Conservation (phyloP, 148 eudicot species). For the Simmondsia chinensis region DNA sequence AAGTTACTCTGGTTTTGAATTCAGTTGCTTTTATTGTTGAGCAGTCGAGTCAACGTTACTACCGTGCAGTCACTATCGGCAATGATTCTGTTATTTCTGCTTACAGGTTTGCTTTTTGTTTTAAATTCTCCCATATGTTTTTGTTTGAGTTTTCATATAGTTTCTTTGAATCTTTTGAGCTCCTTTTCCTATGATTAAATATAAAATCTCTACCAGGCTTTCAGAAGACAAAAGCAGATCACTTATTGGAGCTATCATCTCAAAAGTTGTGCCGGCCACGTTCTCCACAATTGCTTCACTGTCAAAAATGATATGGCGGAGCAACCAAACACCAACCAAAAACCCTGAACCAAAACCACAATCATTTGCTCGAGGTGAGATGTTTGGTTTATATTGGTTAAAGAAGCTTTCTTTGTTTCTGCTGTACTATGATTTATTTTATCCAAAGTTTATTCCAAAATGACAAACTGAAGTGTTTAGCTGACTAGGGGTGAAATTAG, state of each 20-base stretch:
- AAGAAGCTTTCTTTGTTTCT: too few relatives aligned
- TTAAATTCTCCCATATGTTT: too few relatives aligned
- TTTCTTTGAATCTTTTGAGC: too few relatives aligned
- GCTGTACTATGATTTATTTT: too few relatives aligned
- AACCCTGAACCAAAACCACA: constrained; percentile 72
- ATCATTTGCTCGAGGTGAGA: constrained; percentile 76
- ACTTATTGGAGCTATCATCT: constrained; percentile 80
- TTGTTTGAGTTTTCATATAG: too few relatives aligned
- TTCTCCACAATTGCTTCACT: constrained; percentile 84
- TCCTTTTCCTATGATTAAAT: too few relatives aligned
- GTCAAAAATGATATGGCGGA: constrained; percentile 80
- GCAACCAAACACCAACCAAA: constrained; percentile 38
- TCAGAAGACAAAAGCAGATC: constrained; percentile 84
- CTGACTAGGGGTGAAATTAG: too few relatives aligned
- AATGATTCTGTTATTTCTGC: constrained; percentile 93
- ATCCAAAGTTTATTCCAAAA: too few relatives aligned
- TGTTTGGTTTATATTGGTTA: too few relatives aligned
- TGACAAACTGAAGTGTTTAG: too few relatives aligned
- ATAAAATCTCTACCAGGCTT: constrained; percentile 40
- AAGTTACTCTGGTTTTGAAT: constrained; percentile 75
- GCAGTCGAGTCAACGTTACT: constrained; percentile 97
- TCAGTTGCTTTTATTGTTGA: constrained; percentile 96
- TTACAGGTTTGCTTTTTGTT: constrained; percentile 61
- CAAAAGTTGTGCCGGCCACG: constrained; percentile 90
- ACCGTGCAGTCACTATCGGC: constrained; percentile 78